Evolutionary conservation across 2,329 filamentous ascomycete genomes (phyloP), one percentile per base, ranked within the genome.

Genomic region (Aspergillus spinulosporus): DNA sequence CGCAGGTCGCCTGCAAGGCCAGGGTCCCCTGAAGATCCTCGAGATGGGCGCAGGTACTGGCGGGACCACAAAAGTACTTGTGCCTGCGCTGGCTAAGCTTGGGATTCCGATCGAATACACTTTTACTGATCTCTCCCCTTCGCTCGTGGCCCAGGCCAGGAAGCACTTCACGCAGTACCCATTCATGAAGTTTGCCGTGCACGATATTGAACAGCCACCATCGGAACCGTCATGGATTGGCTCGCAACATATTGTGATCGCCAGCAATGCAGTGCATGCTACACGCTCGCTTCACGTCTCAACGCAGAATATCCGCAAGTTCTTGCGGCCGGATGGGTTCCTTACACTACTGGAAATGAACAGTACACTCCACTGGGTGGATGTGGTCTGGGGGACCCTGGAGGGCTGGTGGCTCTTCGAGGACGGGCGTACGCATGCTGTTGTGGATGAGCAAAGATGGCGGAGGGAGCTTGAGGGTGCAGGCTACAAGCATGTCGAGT

Each of bases 31-130:
- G 11, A 52, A 47, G 1, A 71, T 76, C 5, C 65, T 76, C 0
- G 75, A 77, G 49, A 58, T 77, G 3, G 74, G 74, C 0, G 74
- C 66, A 6, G 74, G 73, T 2, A 74, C 71, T 2, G 72, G 73
- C 3, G 71, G 66, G 0, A 73, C 71, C 3, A 74, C 72, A 0
- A 60, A 56, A 8, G 52, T 54, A 7, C 14, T 74, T 0, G 51
- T 73, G 0, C 46, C 59, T 1, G n/a, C 52, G 1, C 63, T 72
- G 0, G 44, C 12, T 28, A n/a, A 8, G 4, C 54, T 47, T 0
- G 65, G 60, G 5, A 61, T 69, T 3, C 15, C 44, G 0, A 56
- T 75, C 52, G 56, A 66, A 31, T 76, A 74, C 54, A 36, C 34
- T 3, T 36, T 36, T 12, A 36, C 34, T 4, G 34, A 36, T 36